These are phyloP conservation scores for Rhodotorula sp. DNA, from an alignment of 1,284 basidiomycete species.

Conservation along the genomic window DNA sequence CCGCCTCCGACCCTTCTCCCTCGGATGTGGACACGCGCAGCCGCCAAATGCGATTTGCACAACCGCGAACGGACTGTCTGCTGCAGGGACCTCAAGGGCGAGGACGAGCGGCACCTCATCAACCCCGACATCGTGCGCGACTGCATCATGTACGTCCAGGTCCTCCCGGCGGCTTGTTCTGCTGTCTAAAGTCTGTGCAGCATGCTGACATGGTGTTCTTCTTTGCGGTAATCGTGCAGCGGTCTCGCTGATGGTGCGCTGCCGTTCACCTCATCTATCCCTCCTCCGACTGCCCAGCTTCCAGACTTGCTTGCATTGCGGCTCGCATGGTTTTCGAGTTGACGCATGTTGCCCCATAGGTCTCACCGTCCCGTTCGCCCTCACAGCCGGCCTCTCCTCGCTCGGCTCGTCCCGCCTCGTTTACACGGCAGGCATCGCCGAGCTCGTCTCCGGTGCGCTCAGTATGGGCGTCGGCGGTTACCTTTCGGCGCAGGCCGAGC, in stretches of 20 bases:
- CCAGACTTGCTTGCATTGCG: not conserved
- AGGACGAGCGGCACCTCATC: constrained; percentile 74
- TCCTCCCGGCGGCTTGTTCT: constrained; percentile 54
- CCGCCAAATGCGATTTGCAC: constrained; percentile 41
- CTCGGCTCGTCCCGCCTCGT: constrained; percentile 75
- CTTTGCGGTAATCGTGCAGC: constrained; percentile 55
- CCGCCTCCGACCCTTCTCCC: not conserved
- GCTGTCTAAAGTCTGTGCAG: not conserved
- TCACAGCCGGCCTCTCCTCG: constrained; percentile 60
- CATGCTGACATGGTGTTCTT: not conserved
- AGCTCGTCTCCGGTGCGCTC: constrained; percentile 88
- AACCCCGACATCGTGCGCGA: constrained; percentile 84
- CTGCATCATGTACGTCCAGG: constrained; percentile 56
- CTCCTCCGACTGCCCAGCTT: not conserved
- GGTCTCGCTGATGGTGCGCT: constrained; percentile 80
- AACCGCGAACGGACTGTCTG: constrained; percentile 42
- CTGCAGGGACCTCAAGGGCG: constrained; percentile 49
- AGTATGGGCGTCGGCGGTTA: constrained; percentile 96
- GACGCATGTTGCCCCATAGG: constrained; percentile 9
- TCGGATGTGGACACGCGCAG: constrained; percentile 2
- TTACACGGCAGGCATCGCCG: constrained; percentile 42
- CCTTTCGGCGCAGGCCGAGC: constrained; percentile 92
- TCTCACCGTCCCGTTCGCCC: constrained; percentile 50
- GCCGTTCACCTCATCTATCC: too few species aligned
- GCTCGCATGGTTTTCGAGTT: constrained; percentile 50